phyloP scores from a whole-genome alignment of 2,329 filamentous ascomycete species.

The Graphilbum ipis-grandicollis region DNA sequence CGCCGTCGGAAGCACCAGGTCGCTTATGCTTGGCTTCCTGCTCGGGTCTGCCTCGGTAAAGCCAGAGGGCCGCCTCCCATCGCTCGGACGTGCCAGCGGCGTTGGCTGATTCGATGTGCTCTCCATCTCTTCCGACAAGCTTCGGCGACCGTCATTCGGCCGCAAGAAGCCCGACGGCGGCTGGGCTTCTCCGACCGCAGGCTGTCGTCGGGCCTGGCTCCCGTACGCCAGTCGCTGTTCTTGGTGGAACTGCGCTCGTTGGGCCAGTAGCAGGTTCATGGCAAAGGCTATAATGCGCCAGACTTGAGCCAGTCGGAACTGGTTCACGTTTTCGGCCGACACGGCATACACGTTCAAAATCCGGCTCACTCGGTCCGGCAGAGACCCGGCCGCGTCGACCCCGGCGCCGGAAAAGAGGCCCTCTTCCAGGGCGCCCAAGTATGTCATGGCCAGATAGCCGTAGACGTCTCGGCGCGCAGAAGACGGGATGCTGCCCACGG shows the following conservation, averaged over 20 bases:
- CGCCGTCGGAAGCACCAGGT: constrained; percentile 31
- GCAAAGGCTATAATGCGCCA: constrained; percentile 45
- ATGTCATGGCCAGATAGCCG: constrained; percentile 36
- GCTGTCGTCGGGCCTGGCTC: too few relatives aligned
- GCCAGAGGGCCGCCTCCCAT: too few relatives aligned
- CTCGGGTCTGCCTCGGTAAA: too few relatives aligned
- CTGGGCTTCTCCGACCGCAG: too few relatives aligned
- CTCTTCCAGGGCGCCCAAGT: constrained; percentile 34
- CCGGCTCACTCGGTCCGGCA: constrained; percentile 27
- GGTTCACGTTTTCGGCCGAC: constrained; percentile 36
- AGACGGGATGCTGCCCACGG: constrained; percentile 38
- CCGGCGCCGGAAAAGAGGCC: constrained; percentile 23
- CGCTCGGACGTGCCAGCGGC: constrained; percentile 34
- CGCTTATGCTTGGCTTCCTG: constrained; percentile 13
- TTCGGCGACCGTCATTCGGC: too few relatives aligned
- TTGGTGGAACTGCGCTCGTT: constrained; percentile 39
- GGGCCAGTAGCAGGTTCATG: constrained; percentile 32
- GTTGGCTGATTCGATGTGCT: constrained; percentile 47
- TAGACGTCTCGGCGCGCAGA: constrained; percentile 33
- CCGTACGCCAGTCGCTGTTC: constrained; percentile 28
- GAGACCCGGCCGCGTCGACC: constrained; percentile 7
- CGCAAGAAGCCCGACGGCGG: too few relatives aligned
- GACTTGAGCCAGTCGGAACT: constrained; percentile 45
- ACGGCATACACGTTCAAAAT: constrained; percentile 40
- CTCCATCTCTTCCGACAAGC: constrained; percentile 37